Base-by-base conservation (phyloP, 23 red algal genomes). In the Agarophyton chilense region DNA sequence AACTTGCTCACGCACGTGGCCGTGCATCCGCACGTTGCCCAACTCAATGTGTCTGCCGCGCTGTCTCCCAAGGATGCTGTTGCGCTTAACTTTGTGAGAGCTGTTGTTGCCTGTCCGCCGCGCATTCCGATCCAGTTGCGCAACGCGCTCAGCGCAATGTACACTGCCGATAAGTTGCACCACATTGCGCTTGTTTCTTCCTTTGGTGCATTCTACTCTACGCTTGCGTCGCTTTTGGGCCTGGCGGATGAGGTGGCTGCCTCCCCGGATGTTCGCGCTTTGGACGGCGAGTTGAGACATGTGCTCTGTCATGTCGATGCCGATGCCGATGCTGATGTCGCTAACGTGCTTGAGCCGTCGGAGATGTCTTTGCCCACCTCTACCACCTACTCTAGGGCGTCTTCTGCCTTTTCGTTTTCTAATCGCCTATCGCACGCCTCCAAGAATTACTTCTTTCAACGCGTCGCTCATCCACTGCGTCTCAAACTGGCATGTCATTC, bases 131-230 rank as follows among this genome's bases (percentile, higher is more conserved):
- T 72, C 44, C 55, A 87, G 53, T 21, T 87, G 18, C 44, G 67
- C 10, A 60, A 66, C 54, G 83, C 65, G 0, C 13, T 75, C 13
- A 47, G 55, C 34, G 25, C 12, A 17, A 44, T 62, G 40, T 44
- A 75, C 39, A 16, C 83, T 1, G 41, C 83, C 2, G 83, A 87
- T 10, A 91, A 82, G 52, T n/a, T 51, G 36, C 58, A 79, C 0
- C 73, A 82, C 51, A 49, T 80, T 22, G 54, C 78, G 28, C 60
- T 91, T 8, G 36, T 82, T 21, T 19, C 78, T 43, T 68, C 56
- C 17, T 72, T 91, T 40, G 72, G 73, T 49, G 88, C 76, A 5
- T 79, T 80, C 65, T 82, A 68, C 50, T 70, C 88, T 56, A 81
- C 76, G 8, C 22, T 80, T 7, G 76, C 64, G 32, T 79, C 88